These are phyloP conservation scores for Pezicula neosporulosa DNA, from an alignment of 2,329 filamentous ascomycete species.

Conservation along the genomic window DNA sequence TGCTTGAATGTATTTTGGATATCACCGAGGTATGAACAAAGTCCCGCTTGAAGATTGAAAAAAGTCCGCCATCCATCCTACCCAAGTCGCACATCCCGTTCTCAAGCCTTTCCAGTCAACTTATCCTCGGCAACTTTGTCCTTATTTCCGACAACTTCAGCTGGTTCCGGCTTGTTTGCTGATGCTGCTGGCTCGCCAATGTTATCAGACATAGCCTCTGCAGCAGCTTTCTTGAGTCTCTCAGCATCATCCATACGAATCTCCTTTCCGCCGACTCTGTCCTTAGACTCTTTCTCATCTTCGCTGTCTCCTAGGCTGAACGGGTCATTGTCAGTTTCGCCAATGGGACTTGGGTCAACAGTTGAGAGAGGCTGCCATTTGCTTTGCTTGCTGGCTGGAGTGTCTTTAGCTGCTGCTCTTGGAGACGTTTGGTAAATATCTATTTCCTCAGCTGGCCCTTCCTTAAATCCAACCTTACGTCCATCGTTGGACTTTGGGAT, in stretches of 20 bases:
- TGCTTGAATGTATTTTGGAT: not conserved
- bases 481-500: constrained; percentile 38
- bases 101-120: constrained; percentile 20
- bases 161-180: constrained; percentile 22
- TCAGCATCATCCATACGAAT: constrained; percentile 53
- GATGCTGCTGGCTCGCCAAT: constrained; percentile 25
- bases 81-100: not conserved
- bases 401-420: constrained; percentile 49
- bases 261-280: constrained; percentile 42
- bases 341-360: constrained; percentile 79
- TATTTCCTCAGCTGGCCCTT: constrained; percentile 68
- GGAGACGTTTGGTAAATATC: constrained; percentile 69
- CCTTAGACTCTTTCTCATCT: constrained; percentile 79
- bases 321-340: constrained; percentile 86
- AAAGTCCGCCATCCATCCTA: not conserved
- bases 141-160: constrained; percentile 25
- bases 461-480: constrained; percentile 52
- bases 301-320: constrained; percentile 96
- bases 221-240: constrained; percentile 61
- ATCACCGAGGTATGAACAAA: not conserved
- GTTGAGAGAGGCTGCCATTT: constrained; percentile 96
- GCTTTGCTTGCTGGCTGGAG: constrained; percentile 65
- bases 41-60: not conserved
- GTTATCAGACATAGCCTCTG: constrained; percentile 40
- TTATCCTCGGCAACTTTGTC: constrained; percentile 27